These are phyloP conservation scores for Lyophyllum shimeji DNA, from an alignment of 768 basidiomycete genomes.

Conservation along the genomic window DNA sequence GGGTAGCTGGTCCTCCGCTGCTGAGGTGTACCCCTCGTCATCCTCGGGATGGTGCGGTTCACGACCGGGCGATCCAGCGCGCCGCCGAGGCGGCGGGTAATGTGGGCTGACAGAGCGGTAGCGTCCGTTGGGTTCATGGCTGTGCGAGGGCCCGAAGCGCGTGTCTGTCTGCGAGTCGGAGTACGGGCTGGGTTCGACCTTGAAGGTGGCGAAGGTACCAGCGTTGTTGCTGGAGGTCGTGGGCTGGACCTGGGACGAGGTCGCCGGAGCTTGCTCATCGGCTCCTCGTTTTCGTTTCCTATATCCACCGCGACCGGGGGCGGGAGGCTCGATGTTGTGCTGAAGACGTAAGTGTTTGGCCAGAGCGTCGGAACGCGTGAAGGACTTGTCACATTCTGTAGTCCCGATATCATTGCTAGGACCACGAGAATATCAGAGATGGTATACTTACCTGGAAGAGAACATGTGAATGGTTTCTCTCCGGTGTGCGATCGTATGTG, in stretches of 20 bases:
- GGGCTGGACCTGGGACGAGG: slow-evolving; percentile 22
- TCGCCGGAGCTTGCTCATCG: slow-evolving; percentile 32
- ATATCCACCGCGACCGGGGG: slow-evolving; percentile 67
- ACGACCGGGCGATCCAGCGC: slow-evolving; percentile 12
- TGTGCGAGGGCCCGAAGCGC: slow-evolving; percentile 16
- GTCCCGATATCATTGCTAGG: slow-evolving; percentile 1
- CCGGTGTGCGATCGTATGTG: slow-evolving; percentile 93
- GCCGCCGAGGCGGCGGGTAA: slow-evolving; percentile 5
- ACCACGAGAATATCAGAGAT: neutral
- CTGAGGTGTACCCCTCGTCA: slow-evolving; percentile 36
- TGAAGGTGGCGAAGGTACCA: slow-evolving; percentile 58
- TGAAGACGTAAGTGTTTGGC: slow-evolving; percentile 91
- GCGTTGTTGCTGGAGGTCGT: slow-evolving; percentile 23
- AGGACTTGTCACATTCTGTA: slow-evolving; percentile 90
- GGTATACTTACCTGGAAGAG: slow-evolving; percentile 62
- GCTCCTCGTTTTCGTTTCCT: slow-evolving; percentile 68
- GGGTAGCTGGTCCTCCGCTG: slow-evolving; percentile 50
- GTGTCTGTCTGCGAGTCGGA: slow-evolving; percentile 38
- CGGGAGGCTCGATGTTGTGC: slow-evolving; percentile 74
- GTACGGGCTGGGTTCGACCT: slow-evolving; percentile 52
- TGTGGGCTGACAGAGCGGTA: slow-evolving; percentile 19
- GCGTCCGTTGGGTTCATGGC: slow-evolving; percentile 18
- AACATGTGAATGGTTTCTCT: slow-evolving; percentile 89
- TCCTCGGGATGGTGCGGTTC: slow-evolving; percentile 26
- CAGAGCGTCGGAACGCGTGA: slow-evolving; percentile 92